Base-by-base conservation (phyloP, 192 early-diverging fungal species). In the Cladochytrium replicatum region DNA sequence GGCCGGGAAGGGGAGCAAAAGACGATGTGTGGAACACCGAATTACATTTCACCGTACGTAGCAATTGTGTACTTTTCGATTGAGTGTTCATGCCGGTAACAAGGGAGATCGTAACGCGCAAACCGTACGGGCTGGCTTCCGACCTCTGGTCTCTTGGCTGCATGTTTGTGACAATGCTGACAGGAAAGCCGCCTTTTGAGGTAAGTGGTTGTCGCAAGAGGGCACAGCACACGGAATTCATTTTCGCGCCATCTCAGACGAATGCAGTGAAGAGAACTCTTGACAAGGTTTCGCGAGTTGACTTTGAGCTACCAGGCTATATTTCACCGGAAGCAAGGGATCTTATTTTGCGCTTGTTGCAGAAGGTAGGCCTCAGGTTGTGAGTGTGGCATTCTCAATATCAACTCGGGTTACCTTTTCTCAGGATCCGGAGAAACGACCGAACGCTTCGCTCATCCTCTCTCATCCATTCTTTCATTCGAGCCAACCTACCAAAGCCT, bases 121-220 rank as follows among this genome's bases (percentile, higher is more conserved):
- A 69, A 46, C 79, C 86, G 13, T 85, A 88, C 54, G 82, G 86
- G 1, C 63, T 82, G 0, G 57, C 77, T 3, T 74, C 83, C 0
- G 86, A 88, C 50, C 65, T 85, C 6, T 88, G 86, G 86, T 83
- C 86, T 0, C 60, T 88, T 0, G 86, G 86, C 1, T 88, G 86
- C 40, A 59, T 88, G 48, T 52, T 88, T 23, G 78, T 84, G 1
- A 85, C 86, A 2, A 55, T 88, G 29, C 55, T 88, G 29, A 85
- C 81, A 0, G 86, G 86, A 7, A 52, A 54, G 23, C 81, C 82
- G 41, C 86, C 86, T 0, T 88, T 88, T 60, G 69, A 78, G 41
- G 65, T 74, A 57, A 22, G 48, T 32, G 1, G 2, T 2, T 38
- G 1, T 2, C 44, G 11, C 7, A 23, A 47, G 2, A 27, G 17